phyloP scores from a whole-genome alignment of 371 early-diverging fungal species.

The Funneliformis caledonium region DNA sequence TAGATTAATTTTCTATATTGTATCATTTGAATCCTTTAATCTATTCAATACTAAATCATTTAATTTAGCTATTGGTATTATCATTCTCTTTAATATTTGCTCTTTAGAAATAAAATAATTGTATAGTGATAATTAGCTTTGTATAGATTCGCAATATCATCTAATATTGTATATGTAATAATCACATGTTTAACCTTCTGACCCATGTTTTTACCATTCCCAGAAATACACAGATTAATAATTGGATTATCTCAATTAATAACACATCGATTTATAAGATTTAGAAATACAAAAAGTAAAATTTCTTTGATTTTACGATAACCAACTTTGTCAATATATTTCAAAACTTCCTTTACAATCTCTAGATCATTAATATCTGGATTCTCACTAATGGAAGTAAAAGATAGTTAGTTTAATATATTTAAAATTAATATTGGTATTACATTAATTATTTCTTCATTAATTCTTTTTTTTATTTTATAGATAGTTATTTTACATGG shows the following conservation, averaged over 20 bases:
- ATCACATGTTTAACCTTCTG: neutral
- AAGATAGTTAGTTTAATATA: neutral
- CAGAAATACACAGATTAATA: neutral
- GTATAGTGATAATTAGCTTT: neutral
- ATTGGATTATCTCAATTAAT: neutral
- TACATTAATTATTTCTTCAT: neutral
- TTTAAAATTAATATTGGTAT: neutral
- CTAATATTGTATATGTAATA: neutral
- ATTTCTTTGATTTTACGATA: neutral
- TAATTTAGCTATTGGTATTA: neutral
- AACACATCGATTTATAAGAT: neutral
- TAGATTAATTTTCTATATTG: neutral
- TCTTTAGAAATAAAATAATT: neutral
- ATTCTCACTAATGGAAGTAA: neutral
- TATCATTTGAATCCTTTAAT: neutral
- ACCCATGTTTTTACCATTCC: neutral
- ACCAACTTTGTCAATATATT: neutral
- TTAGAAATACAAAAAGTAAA: neutral
- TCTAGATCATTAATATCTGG: neutral
- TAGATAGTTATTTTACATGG: neutral
- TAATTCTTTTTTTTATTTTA: conserved; percentile 3
- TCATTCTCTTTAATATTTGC: neutral
- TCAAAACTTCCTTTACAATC: neutral
- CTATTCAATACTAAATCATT: neutral
- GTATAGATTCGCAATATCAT: neutral